Conservation (phyloP, 208 protist species). For the Chromosphaera perkinsii region DNA sequence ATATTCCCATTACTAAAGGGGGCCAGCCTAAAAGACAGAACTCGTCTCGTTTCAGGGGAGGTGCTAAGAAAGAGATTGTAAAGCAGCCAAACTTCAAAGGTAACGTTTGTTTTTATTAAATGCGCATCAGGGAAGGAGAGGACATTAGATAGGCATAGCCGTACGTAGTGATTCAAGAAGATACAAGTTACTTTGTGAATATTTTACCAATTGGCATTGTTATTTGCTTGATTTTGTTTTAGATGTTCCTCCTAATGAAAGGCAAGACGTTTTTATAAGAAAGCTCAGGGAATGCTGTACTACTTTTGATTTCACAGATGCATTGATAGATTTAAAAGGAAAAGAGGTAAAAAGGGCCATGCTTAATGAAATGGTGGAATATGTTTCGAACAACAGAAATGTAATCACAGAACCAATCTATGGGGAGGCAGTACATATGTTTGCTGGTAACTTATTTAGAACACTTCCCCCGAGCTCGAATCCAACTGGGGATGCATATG, state of each 20-base stretch:
- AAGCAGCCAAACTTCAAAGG: background rate
- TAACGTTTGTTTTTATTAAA: no score
- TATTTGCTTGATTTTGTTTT: background rate
- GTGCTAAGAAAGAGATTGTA: background rate
- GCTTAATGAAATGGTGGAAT: slow-evolving; percentile 46
- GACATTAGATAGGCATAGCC: background rate
- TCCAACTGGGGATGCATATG: slow-evolving; percentile 33
- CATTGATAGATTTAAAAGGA: slow-evolving; percentile 35
- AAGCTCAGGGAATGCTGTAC: slow-evolving; percentile 51
- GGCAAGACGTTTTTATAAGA: slow-evolving; percentile 29
- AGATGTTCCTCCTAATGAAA: slow-evolving; percentile 36
- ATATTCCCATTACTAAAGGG: background rate
- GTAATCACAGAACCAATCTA: slow-evolving; percentile 37
- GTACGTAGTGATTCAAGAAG: background rate
- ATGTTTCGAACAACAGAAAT: slow-evolving; percentile 29
- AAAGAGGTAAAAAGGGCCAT: slow-evolving; percentile 48
- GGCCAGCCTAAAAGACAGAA: background rate
- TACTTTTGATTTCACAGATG: slow-evolving; percentile 46
- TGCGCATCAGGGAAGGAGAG: no score
- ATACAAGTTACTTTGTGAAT: no score
- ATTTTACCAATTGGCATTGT: background rate
- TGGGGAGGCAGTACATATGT: slow-evolving; percentile 15
- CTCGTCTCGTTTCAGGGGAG: background rate
- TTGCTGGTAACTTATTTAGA: slow-evolving; percentile 61
- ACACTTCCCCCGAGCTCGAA: slow-evolving; percentile 50